phyloP scores from a whole-genome alignment of 148 eudicot genomes.

The Euryodendron excelsum region DNA sequence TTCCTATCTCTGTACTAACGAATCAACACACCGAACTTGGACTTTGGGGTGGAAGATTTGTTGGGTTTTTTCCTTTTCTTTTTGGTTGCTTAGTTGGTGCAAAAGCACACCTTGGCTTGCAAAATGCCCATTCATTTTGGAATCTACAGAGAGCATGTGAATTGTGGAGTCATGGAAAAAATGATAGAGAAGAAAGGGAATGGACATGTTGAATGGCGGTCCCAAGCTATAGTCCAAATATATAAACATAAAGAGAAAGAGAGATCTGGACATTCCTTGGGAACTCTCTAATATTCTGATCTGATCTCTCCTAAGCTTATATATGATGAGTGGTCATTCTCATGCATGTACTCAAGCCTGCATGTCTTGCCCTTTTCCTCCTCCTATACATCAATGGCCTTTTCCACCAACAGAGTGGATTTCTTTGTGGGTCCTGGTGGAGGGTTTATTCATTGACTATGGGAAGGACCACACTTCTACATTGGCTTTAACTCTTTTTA shows the following conservation, averaged over 20 bases:
- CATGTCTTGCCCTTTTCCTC: conserved; percentile 18
- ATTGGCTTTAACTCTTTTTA: no score
- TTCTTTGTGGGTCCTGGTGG: not conserved
- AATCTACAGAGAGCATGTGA: conserved; percentile 15
- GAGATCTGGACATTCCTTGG: not conserved
- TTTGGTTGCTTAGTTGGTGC: not conserved
- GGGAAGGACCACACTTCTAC: not conserved
- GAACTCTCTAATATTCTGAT: not conserved
- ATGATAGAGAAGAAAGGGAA: conserved; percentile 20
- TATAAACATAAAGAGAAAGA: not conserved
- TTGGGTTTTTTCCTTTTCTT: not conserved
- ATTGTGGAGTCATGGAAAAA: not conserved
- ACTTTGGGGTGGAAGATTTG: not conserved
- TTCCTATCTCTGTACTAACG: no score
- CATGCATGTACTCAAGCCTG: conserved; percentile 8
- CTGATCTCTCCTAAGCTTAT: not conserved
- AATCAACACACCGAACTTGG: no score
- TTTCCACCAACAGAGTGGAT: not conserved
- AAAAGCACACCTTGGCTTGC: not conserved
- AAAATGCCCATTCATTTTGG: not conserved
- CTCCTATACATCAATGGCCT: not conserved
- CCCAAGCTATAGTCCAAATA: not conserved
- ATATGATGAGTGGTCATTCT: conserved; percentile 14
- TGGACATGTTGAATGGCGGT: conserved; percentile 18
- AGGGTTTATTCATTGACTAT: not conserved